Evolutionary conservation across 75 land plant species (phyloP), one percentile per base, ranked within the genome.

Genomic region (Cunninghamia lanceolata): DNA sequence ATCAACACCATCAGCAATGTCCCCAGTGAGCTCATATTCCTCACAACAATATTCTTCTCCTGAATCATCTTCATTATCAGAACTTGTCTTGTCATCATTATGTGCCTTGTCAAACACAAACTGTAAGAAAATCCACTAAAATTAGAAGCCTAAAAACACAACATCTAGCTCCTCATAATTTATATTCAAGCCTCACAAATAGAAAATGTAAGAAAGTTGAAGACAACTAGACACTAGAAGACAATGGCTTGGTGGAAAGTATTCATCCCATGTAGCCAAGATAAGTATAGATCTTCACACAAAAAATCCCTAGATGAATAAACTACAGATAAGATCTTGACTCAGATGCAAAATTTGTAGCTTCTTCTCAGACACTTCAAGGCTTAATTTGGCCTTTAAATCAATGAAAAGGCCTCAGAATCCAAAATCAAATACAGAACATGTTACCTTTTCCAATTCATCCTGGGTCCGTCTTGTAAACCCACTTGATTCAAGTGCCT

Each of bases 401-500:
- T 70, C 36, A 52, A 32, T 19, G 2, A 1, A 38, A 39, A 7
- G 15, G 42, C 83, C 0, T 50, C 43, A 28, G 5, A 84, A 73
- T 32, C 30, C 42, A 16, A 81, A 53, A 78, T 3, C 39, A 79
- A 14, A 89, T 32, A 36, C 35, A 88, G 14, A 1, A 4, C 43
- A 50, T 9, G 43, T 28, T 89, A 96, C 99, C 94, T 91, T 93
- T 30, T 96, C 95, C 35, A 98, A 94, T 38, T 91, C 93, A 82
- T 95, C 93, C 74, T 97, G 97, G 75, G 95, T 91, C 81, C 92
- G 92, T 76, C 84, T 85, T 39, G 99, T 93, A 83, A 98, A 98
- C 25, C 99, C 99, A 94, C 99, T 98, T 53, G 99, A 97, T 88
- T 93, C 96, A 85, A 98, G 93, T 87, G 94, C 98, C 84, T 95